Evolutionary conservation across 139 green algal species (phyloP).

Genomic region (Volvox africanus): DNA sequence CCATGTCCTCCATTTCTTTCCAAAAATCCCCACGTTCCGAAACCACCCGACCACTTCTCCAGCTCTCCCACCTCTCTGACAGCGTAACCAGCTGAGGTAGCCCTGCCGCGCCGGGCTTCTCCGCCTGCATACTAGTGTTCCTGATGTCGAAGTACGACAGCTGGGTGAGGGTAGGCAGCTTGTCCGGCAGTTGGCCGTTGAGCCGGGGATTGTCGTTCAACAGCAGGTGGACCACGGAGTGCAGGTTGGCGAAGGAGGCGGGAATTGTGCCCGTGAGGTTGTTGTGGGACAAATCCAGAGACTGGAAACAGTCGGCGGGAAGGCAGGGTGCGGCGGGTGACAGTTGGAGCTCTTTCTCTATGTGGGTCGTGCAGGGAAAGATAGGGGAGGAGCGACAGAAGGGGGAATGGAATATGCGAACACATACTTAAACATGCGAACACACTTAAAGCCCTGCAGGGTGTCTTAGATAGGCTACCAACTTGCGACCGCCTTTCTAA

Average conservation of each 20-base stretch:
- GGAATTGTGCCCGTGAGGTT: conserved; percentile 7
- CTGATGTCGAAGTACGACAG: background rate
- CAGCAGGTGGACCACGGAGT: background rate
- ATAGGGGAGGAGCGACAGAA: background rate
- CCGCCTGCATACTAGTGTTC: conserved; percentile 13
- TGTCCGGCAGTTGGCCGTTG: background rate
- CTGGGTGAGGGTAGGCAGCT: background rate
- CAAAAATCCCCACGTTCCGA: background rate
- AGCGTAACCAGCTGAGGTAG: background rate
- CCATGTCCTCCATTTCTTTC: background rate
- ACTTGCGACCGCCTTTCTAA: no score
- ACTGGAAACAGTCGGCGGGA: background rate
- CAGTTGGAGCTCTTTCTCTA: background rate
- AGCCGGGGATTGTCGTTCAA: background rate
- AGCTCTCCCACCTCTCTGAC: background rate
- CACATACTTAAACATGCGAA: no score
- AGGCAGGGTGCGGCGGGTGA: background rate
- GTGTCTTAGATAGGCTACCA: no score
- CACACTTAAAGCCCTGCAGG: no score
- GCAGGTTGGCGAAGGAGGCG: background rate
- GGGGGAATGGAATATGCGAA: no score
- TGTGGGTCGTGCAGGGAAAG: background rate
- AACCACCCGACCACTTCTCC: background rate
- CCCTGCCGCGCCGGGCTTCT: background rate
- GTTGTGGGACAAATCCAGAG: conserved; percentile 20